phyloP scores from a whole-genome alignment of 2,329 filamentous ascomycete genomes.

The Celoporthe dispersa region DNA sequence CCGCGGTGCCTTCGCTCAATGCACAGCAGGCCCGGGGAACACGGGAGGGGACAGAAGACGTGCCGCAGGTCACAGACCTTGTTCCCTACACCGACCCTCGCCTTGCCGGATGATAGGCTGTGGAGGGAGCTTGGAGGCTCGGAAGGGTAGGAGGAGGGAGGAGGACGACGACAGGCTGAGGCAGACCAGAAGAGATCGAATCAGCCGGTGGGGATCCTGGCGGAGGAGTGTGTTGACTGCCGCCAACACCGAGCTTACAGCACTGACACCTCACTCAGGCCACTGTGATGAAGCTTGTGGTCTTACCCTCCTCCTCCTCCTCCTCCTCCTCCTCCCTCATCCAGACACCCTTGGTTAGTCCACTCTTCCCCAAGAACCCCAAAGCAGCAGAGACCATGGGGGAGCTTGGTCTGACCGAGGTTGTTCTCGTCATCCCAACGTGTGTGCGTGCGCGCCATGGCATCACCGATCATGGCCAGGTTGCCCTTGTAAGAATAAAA shows the following conservation, averaged over 20 bases:
- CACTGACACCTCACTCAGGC: neutral
- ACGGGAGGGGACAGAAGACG: conserved; percentile 7
- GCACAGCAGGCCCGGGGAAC: conserved; percentile 19
- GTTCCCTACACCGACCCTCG: conserved; percentile 25
- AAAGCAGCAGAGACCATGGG: neutral
- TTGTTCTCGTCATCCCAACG: conserved; percentile 1
- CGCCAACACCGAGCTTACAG: neutral
- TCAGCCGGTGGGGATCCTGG: neutral
- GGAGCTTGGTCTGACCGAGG: neutral
- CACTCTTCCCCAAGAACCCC: neutral
- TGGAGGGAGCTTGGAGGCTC: too few relatives aligned
- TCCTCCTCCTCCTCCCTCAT: neutral
- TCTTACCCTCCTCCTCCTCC: neutral
- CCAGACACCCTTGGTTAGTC: neutral
- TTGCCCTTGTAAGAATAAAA: conserved; percentile 8
- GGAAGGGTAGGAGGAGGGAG: neutral
- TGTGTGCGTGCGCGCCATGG: neutral
- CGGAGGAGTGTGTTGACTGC: neutral
- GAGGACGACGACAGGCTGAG: neutral
- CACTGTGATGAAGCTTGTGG: neutral
- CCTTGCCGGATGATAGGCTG: neutral
- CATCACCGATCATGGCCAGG: neutral
- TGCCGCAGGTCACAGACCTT: conserved; percentile 22
- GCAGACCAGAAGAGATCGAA: neutral
- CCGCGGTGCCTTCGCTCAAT: conserved; percentile 1